These are phyloP conservation scores for Xylaria sp. DNA, from an alignment of 2,329 filamentous ascomycete species.

Conservation along the genomic window DNA sequence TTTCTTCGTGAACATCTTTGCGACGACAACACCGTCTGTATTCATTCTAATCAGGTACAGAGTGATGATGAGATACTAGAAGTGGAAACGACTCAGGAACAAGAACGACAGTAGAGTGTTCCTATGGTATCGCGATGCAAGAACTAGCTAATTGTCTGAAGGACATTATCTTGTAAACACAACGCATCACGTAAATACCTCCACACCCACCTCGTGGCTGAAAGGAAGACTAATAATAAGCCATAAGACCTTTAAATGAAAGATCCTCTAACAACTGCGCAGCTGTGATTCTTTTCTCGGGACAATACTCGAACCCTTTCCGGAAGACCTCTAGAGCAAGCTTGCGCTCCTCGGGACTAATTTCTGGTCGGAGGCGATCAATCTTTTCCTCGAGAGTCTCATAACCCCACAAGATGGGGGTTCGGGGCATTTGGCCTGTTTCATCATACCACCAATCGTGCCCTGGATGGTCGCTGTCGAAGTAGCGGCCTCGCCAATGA, in stretches of 20 bases:
- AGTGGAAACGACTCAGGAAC: too few relatives aligned
- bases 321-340: slow-evolving; percentile 6
- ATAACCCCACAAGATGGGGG: background rate
- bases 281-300: slow-evolving; percentile 10
- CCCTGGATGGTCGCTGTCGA: background rate
- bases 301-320: slow-evolving; percentile 1
- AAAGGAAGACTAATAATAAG: background rate
- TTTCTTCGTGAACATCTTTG: too few relatives aligned
- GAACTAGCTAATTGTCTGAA: too few relatives aligned
- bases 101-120: too few relatives aligned
- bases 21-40: too few relatives aligned
- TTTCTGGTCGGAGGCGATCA: slow-evolving; percentile 8
- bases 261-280: slow-evolving; percentile 11
- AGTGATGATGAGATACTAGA: too few relatives aligned
- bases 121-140: too few relatives aligned
- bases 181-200: too few relatives aligned
- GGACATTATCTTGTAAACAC: too few relatives aligned
- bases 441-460: slow-evolving; percentile 14
- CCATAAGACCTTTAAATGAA: slow-evolving; percentile 13
- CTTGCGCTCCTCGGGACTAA: slow-evolving; percentile 4
- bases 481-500: slow-evolving; percentile 1
- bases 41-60: too few relatives aligned
- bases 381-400: background rate
- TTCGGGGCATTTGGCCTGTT: background rate
- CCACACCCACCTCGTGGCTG: too few relatives aligned